Conservation (phyloP, 169 alveolate species). For the Plasmodium malariae region DNA sequence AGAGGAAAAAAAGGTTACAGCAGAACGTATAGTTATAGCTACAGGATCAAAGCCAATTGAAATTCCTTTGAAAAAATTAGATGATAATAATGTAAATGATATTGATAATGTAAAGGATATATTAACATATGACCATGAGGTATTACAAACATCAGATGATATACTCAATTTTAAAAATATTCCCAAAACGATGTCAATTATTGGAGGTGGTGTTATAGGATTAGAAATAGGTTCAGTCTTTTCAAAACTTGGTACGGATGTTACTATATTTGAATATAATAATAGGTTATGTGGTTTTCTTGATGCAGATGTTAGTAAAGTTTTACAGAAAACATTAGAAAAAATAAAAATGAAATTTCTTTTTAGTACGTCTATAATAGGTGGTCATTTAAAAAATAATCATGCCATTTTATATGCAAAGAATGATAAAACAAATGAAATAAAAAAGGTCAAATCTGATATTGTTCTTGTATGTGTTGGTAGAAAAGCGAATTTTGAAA, state of each 20-base stretch:
- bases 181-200: conserved; percentile 93
- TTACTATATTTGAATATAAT: conserved; percentile 84
- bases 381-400: conserved; percentile 81
- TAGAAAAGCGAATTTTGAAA: conserved; percentile 94
- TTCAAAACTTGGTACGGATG: conserved; percentile 93
- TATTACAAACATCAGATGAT: conserved; percentile 82
- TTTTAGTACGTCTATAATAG: conserved; percentile 82
- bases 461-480: conserved; percentile 97
- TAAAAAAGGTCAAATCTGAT: conserved; percentile 81
- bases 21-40: conserved; percentile 85
- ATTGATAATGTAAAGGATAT: conserved; percentile 90
- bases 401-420: conserved; percentile 79
- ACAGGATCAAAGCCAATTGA: conserved; percentile 96
- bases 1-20: conserved; percentile 46
- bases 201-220: conserved; percentile 99
- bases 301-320: conserved; percentile 90
- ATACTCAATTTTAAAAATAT: conserved; percentile 83
- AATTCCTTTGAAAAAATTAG: conserved; percentile 88
- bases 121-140: conserved; percentile 77
- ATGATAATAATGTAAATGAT: conserved; percentile 84
- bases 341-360: conserved; percentile 85
- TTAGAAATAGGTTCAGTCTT: conserved; percentile 97
- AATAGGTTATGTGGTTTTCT: conserved; percentile 84
- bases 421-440: conserved; percentile 90
- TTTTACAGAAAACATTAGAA: conserved; percentile 87